Conservation (phyloP, 1,139 yeast species). For the Yamadazyma diddensiae region DNA sequence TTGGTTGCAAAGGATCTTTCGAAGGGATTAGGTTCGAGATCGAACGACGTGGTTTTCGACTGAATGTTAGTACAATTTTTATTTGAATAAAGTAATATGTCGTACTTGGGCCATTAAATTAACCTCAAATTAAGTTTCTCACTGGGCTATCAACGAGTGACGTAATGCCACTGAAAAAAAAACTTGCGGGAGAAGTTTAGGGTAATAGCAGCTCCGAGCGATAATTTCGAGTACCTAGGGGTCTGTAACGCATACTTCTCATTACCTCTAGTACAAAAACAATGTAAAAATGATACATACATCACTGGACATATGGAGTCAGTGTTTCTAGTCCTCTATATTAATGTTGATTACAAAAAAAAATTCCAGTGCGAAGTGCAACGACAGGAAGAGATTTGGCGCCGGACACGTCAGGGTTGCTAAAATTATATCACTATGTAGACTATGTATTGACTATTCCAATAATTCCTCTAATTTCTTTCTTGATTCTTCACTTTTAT, state of each 20-base stretch:
- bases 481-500: slow-evolving; percentile 18
- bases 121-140: background rate
- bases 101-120: too few species aligned
- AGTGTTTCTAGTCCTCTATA: background rate
- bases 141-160: background rate
- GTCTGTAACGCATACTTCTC: too few species aligned
- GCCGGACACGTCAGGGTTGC: slow-evolving; percentile 1
- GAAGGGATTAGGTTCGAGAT: slow-evolving; percentile 91
- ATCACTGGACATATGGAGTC: slow-evolving; percentile 5
- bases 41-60: slow-evolving; percentile 55
- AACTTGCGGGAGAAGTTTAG: too few species aligned
- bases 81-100: background rate
- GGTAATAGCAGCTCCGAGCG: too few species aligned
- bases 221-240: too few species aligned
- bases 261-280: too few species aligned
- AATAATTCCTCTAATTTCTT: slow-evolving; percentile 7
- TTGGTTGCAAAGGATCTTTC: slow-evolving; percentile 86
- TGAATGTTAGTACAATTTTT: slow-evolving; percentile 12
- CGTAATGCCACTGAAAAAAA: slow-evolving; percentile 1
- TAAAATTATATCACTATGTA: background rate
- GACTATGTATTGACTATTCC: background rate
- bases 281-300: slow-evolving; percentile 6
- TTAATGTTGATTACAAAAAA: slow-evolving; percentile 1
- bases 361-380: background rate
- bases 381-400: background rate